Conservation (phyloP, 1,284 basidiomycete genomes). For the Ceratobasidium theobromae region DNA sequence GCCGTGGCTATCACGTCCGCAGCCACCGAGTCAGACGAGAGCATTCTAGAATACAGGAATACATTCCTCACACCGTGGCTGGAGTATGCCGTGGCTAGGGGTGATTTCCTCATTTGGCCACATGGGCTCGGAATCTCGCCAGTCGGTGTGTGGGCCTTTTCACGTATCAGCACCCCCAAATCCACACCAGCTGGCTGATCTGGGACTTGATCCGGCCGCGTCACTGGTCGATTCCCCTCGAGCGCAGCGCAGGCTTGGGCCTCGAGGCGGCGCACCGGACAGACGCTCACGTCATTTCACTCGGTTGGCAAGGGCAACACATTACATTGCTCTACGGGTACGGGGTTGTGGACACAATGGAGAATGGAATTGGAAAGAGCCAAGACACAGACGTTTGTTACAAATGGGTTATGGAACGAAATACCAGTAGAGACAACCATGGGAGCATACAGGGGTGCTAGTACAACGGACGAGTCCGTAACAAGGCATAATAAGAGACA, state of each 20-base stretch:
- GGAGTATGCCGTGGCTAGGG: background rate
- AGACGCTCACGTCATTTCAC: background rate
- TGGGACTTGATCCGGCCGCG: background rate
- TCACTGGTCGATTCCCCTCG: background rate
- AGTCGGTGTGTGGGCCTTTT: background rate
- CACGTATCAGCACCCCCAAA: background rate
- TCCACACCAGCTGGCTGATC: background rate
- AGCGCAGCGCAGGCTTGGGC: background rate
- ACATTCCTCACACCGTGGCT: background rate
- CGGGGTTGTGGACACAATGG: background rate
- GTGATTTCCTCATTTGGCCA: background rate
- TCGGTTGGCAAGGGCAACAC: background rate
- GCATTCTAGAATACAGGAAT: background rate
- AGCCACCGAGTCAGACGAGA: background rate
- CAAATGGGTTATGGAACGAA: background rate
- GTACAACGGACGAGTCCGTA: conserved; percentile 15
- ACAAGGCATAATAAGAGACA: conserved; percentile 3
- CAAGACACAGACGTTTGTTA: background rate
- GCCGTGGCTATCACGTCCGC: background rate
- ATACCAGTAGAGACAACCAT: background rate
- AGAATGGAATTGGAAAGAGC: no score
- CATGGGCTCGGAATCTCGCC: background rate
- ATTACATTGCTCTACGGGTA: background rate
- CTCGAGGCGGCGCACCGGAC: background rate
- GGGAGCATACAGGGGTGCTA: background rate